Base-by-base conservation (phyloP, 306 rosid genomes). In the Mucuna pruriens region DNA sequence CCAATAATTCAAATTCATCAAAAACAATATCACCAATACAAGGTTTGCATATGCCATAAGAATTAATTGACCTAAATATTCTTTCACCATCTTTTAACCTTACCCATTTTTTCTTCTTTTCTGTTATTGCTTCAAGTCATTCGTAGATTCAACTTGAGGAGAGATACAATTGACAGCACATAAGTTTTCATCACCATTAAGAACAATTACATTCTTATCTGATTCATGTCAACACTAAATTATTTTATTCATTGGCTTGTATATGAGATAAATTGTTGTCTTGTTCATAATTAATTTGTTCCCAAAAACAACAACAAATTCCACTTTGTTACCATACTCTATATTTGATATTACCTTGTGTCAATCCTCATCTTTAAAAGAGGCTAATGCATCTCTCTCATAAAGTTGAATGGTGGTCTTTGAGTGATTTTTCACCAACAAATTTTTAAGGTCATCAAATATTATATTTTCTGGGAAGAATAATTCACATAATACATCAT, bases 351-450 rank as follows among this genome's bases (percentile, higher is more conserved):
- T 4, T 3, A 48, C 38, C 2, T 19, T 77, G 26, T 46, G 80
- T 74, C 63, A 63, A 4, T 75, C 71, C 17, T 77, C 75, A 34
- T 65, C 75, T 16, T 9, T 3, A 13, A 49, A 38, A 7, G 74
- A 48, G 9, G 31, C 20, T 15, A 77, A 9, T 77, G 66, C 19
- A 3, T 65, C 52, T 49, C 64, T 45, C n/a, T 77, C 38, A 12
- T 51, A 77, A 16, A 77, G 26, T 34, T 33, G 38, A 65, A 54
- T 20, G 38, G 62, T 77, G 39, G 5, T 5, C 19, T 77, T 77
- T 20, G 82, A 49, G 66, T 15, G 13, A 49, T 65, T 77, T 65
- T 48, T 65, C 39, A 77, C 2, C 52, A 77, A 33, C 29, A 77
- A 22, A 65, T 12, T 51, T 65, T 22, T 33, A 3, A 20, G 66